Evolutionary conservation across 176 grass and related monocot species (phyloP), one percentile per base, ranked within the genome.

Genomic region (Carex cristatella): DNA sequence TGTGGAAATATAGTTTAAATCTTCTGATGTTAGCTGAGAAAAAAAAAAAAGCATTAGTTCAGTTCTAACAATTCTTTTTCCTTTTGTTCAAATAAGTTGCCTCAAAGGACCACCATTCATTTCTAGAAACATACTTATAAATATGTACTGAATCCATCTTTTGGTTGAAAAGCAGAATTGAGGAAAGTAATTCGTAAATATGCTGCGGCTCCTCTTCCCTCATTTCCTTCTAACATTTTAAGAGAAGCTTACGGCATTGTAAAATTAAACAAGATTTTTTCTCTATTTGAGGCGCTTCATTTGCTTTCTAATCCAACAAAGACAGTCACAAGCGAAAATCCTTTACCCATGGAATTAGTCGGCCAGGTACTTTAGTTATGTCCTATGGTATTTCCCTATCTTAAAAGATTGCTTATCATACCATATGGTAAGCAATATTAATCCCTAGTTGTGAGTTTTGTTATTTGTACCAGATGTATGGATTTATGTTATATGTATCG

Each of bases 121-220:
- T 70, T 44, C 5, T 44, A 19, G 2, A 70, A 70, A n/a, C 9
- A 44, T 10, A 42, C 16, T 70, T 4, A 70, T 44, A 2, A 42
- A 70, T 11, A 70, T 40, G 67, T 55, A 12, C 16, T 77, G 49
- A 56, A 54, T 77, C 10, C 13, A 14, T 56, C 49, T 56, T 85
- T 85, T 81, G 16, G 68, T 83, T 90, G 12, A 79, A 84, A 84
- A 85, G 75, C 91, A 98, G 95, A 91, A 51, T 74, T 98, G 51
- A 98, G 95, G 79, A 94, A 75, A 86, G 91, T 90, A 61, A 94
- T 98, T 90, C 79, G 93, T 88, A 78, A 93, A 83, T 92, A 92
- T 81, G 88, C 73, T 83, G 55, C 83, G 10, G 77, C 76, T 61
- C 84, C 88, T 88, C 91, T 87, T 81, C 88, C 19, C 83, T 81